These are phyloP conservation scores for Fragaria ananassa DNA, from an alignment of 306 rosid species.

Conservation along the genomic window DNA sequence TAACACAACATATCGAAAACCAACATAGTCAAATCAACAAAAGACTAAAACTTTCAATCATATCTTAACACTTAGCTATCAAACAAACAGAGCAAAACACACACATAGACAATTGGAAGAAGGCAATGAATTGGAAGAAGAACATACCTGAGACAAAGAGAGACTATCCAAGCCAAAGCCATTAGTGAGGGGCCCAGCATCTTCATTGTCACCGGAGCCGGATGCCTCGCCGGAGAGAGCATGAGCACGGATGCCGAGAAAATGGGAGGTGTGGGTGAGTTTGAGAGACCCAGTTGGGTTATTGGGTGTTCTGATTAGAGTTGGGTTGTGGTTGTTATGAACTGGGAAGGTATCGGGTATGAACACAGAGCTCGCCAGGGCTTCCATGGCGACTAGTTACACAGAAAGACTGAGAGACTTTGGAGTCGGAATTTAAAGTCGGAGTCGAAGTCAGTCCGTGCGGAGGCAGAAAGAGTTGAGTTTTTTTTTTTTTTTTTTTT, in stretches of 20 bases:
- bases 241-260: conserved; percentile 31
- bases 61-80: background rate
- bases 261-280: conserved; percentile 22
- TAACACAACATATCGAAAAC: background rate
- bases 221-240: conserved; percentile 37
- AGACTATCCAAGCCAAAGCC: conserved; percentile 30
- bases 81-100: background rate
- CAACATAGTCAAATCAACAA: background rate
- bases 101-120: background rate
- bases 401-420: background rate
- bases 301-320: conserved; percentile 26
- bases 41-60: background rate
- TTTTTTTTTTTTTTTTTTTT: too few species aligned
- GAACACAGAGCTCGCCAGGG: conserved; percentile 47
- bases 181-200: conserved; percentile 28
- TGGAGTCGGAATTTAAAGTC: background rate
- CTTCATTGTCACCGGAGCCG: conserved; percentile 44
- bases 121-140: background rate
- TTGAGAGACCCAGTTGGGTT: conserved; percentile 43
- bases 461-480: background rate
- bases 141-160: conserved; percentile 40
- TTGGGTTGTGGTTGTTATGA: conserved; percentile 5
- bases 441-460: too few species aligned
- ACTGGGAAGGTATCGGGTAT: conserved; percentile 33
- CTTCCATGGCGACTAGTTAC: conserved; percentile 44